phyloP scores from a whole-genome alignment of 805 yeast species.

The Candida golubevii region DNA sequence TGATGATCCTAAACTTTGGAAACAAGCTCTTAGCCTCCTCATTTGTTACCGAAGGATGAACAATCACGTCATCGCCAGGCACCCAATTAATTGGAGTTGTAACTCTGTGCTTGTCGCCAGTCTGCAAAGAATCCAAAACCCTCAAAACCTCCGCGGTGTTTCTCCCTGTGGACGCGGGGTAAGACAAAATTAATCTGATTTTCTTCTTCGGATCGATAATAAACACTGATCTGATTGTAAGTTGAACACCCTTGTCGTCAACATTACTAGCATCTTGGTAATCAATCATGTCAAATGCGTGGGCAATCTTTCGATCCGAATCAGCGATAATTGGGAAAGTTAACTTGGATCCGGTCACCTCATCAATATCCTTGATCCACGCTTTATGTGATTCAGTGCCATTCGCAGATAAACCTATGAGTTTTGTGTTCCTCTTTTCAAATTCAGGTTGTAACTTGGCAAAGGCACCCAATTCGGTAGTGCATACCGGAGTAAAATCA shows the following conservation, averaged over 20 bases:
- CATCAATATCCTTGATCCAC: conserved; percentile 92
- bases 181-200: conserved; percentile 78
- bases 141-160: conserved; percentile 90
- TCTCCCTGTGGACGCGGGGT: conserved; percentile 94
- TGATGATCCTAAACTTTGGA: conserved; percentile 80
- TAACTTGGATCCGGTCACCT: conserved; percentile 71
- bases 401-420: conserved; percentile 88
- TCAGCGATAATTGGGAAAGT: conserved; percentile 91
- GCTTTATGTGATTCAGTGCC: conserved; percentile 71
- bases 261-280: conserved; percentile 77
- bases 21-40: conserved; percentile 69
- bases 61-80: conserved; percentile 85
- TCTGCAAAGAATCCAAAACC: conserved; percentile 83
- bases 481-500: conserved; percentile 95
- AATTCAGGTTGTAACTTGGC: conserved; percentile 87
- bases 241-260: conserved; percentile 61
- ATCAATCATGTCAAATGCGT: conserved; percentile 81
- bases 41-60: conserved; percentile 80
- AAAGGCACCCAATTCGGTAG: conserved; percentile 93
- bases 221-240: conserved; percentile 90
- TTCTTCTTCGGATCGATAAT: conserved; percentile 88
- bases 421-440: conserved; percentile 76
- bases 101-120: conserved; percentile 75
- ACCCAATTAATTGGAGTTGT: conserved; percentile 93
- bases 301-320: conserved; percentile 77